Evolutionary conservation across 371 early-diverging fungal genomes (phyloP), one percentile per base, ranked within the genome.

Genomic region (Rhizopus sp.): DNA sequence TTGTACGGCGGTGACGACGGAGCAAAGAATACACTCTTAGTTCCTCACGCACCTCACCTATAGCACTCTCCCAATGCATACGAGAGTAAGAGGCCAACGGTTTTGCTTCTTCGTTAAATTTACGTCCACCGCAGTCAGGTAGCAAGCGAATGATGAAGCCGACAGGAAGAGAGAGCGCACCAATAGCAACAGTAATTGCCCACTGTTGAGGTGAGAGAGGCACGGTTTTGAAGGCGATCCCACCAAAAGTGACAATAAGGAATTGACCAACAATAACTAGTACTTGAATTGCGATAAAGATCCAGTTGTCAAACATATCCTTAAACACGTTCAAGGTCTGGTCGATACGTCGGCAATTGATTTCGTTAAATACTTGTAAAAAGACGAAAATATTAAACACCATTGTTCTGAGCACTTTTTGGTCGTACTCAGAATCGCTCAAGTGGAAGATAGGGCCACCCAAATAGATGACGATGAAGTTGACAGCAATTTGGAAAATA

Each of bases 341-440:
- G 59, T 87, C 90, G 40, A 92, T 87, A 50, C 87, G 84, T 29
- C 92, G 83, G 65, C 90, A 91, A 75, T 92, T 92, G 76, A 92
- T 79, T 63, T 90, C 89, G 71, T 95, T 96, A 69, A 97, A 96
- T n/a, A 98, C 75, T 78, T 97, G 98, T 38, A 94, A 73, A 69
- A 96, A 93, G 38, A 98, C 93, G 80, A 98, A 99, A 12, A 89
- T 72, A 73, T 98, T 99, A 82, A 98, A 98, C 9, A 97, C 87
- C 65, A 96, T 80, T 9, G 95, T 90, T 50, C 83, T 84, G 55
- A 92, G 77, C 15, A 86, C 77, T 7, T 64, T 63, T 60, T 71
- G 57, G 37, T 83, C 81, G 10, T 70, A 55, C 0, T 53, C 57
- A 37, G 69, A 56, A 38, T 73, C 69, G 5, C 70, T 70, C 29